phyloP scores from a whole-genome alignment of 2,329 filamentous ascomycete genomes.

The Stachybotrys echinatus region DNA sequence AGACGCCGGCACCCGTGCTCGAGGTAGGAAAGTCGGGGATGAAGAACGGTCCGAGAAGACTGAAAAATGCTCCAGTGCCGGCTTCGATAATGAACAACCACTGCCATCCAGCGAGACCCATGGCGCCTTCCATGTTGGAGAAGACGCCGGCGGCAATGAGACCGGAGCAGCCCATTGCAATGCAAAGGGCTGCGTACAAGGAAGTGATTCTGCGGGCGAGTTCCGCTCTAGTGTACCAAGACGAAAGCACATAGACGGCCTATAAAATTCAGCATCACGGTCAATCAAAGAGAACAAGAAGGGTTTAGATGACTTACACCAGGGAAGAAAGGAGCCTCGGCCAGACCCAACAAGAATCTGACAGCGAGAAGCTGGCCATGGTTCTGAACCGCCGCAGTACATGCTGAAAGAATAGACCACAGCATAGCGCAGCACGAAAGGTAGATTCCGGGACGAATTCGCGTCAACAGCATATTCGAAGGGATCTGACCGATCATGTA shows the following conservation, averaged over 20 bases:
- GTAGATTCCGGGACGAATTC: slow-evolving; percentile 11
- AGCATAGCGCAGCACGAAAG: slow-evolving; percentile 10
- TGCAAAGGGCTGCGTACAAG: slow-evolving; percentile 51
- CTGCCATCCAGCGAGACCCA: slow-evolving; percentile 54
- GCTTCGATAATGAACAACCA: slow-evolving; percentile 67
- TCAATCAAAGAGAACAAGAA: too few relatives aligned
- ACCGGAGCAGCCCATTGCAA: slow-evolving; percentile 62
- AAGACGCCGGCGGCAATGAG: slow-evolving; percentile 56
- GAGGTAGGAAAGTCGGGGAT: slow-evolving; percentile 11
- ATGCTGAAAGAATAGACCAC: slow-evolving; percentile 15
- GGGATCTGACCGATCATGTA: slow-evolving; percentile 11
- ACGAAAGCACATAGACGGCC: slow-evolving; percentile 46
- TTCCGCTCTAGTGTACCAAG: slow-evolving; percentile 63
- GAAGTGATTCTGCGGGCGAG: slow-evolving; percentile 55
- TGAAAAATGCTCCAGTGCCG: slow-evolving; percentile 20
- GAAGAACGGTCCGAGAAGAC: slow-evolving; percentile 13
- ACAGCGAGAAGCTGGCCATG: slow-evolving; percentile 8
- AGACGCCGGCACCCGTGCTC: neutral
- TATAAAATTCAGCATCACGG: neutral
- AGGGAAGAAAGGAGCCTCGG: slow-evolving; percentile 16
- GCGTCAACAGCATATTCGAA: slow-evolving; percentile 8
- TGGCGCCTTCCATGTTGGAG: slow-evolving; percentile 22
- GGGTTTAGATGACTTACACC: slow-evolving; percentile 2
- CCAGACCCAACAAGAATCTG: slow-evolving; percentile 15
- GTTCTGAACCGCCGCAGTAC: slow-evolving; percentile 9